Conservation (phyloP, 2,329 filamentous ascomycete genomes). For the Fusarium citri region DNA sequence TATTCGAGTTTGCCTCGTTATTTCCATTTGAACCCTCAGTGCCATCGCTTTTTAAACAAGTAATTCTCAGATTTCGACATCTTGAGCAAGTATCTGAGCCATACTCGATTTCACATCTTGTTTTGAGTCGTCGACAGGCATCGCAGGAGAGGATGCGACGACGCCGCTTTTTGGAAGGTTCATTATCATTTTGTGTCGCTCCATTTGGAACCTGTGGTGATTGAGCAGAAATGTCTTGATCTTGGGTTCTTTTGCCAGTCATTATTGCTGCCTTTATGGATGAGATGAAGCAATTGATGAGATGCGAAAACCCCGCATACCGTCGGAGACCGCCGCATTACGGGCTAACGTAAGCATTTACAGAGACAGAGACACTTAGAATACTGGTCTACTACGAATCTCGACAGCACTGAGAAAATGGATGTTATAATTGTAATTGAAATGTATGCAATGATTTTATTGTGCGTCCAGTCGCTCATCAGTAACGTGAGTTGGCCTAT, state of each 20-base stretch:
- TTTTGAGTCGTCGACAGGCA: conserved; percentile 36
- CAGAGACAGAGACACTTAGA: neutral
- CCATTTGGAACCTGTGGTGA: neutral
- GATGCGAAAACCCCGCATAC: conserved; percentile 17
- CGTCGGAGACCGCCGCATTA: conserved; percentile 10
- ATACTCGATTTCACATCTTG: conserved; percentile 32
- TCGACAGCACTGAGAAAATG: neutral
- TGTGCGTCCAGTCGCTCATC: neutral
- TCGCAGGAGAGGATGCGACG: conserved; percentile 38
- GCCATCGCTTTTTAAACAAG: conserved; percentile 24
- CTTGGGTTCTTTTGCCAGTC: conserved; percentile 11
- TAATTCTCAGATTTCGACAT: conserved; percentile 30
- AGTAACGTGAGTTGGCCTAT: neutral
- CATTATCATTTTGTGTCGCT: neutral
- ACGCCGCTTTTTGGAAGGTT: conserved; percentile 23
- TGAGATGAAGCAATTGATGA: neutral
- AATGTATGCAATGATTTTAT: neutral
- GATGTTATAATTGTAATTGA: neutral
- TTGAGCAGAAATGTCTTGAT: neutral
- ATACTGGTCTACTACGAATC: neutral
- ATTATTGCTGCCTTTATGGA: neutral
- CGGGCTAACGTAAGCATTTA: conserved; percentile 12
- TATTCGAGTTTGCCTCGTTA: neutral
- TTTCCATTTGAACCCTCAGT: conserved; percentile 3
- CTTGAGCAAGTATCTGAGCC: conserved; percentile 29